Evolutionary conservation across 495 filamentous ascomycete species (phyloP).

Genomic region (Filosporella fistucella): DNA sequence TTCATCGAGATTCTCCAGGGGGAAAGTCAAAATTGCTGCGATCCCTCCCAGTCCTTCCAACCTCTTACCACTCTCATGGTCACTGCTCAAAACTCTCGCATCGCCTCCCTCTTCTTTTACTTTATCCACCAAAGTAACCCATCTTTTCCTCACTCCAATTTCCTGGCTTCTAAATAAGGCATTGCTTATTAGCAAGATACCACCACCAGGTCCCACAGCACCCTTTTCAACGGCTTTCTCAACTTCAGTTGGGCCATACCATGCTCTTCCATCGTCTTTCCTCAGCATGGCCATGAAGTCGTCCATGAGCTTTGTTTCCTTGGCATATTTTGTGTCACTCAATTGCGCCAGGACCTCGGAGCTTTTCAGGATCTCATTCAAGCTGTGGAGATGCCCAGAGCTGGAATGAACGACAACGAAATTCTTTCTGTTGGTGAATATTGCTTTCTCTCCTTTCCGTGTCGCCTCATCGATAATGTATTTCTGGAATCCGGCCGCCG

Average conservation of each 20-base stretch:
- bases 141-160: conserved; percentile 71
- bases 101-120: conserved; percentile 90
- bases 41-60: conserved; percentile 83
- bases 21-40: conserved; percentile 87
- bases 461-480: conserved; percentile 72
- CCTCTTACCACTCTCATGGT: conserved; percentile 89
- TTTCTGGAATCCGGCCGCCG: conserved; percentile 72
- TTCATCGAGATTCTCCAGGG: conserved; percentile 70
- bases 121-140: conserved; percentile 83
- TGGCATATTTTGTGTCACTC: conserved; percentile 79
- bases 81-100: conserved; percentile 78
- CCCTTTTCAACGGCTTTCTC: conserved; percentile 83
- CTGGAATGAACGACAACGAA: conserved; percentile 78
- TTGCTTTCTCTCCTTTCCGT: conserved; percentile 56
- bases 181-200: conserved; percentile 80
- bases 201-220: conserved; percentile 81
- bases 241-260: conserved; percentile 86
- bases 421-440: conserved; percentile 55
- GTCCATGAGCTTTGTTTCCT: conserved; percentile 83
- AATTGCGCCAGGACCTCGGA: conserved; percentile 71
- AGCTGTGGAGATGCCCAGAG: conserved; percentile 76
- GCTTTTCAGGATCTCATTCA: conserved; percentile 81
- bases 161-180: conserved; percentile 79
- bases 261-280: conserved; percentile 84
- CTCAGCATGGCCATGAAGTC: conserved; percentile 73